Conservation (phyloP, 305 asterid genomes). For the Solanum hybrid region DNA sequence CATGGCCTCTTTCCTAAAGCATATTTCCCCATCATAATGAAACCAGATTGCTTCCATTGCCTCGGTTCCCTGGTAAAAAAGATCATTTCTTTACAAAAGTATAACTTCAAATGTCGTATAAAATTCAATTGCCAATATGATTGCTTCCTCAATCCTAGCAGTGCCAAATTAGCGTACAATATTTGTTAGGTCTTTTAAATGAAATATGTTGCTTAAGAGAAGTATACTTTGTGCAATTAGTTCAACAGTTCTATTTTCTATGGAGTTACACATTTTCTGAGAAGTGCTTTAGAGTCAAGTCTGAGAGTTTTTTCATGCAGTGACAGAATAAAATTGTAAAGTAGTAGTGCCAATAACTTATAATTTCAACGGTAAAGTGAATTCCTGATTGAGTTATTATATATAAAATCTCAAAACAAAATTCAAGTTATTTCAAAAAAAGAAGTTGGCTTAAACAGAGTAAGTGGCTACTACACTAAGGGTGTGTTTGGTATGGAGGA, state of each 20-base stretch:
- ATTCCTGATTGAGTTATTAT: neutral
- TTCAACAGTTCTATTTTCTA: neutral
- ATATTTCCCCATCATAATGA: neutral
- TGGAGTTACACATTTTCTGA: neutral
- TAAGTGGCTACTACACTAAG: neutral
- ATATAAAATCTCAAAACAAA: neutral
- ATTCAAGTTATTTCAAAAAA: neutral
- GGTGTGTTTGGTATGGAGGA: no score
- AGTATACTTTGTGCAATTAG: neutral
- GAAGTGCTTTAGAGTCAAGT: neutral
- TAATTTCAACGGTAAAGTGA: neutral
- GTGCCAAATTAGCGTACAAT: neutral
- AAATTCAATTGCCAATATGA: neutral
- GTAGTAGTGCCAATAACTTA: neutral
- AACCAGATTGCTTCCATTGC: neutral
- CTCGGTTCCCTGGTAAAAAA: no score
- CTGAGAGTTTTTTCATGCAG: neutral
- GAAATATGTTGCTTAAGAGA: neutral
- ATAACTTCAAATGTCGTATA: no score
- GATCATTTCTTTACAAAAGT: no score
- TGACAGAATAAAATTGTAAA: neutral
- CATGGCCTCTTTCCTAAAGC: neutral
- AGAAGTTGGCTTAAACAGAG: neutral
- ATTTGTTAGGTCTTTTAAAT: neutral
- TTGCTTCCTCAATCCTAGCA: neutral